phyloP scores from a whole-genome alignment of 1,284 basidiomycete genomes.

The Agroathelia rolfsii region DNA sequence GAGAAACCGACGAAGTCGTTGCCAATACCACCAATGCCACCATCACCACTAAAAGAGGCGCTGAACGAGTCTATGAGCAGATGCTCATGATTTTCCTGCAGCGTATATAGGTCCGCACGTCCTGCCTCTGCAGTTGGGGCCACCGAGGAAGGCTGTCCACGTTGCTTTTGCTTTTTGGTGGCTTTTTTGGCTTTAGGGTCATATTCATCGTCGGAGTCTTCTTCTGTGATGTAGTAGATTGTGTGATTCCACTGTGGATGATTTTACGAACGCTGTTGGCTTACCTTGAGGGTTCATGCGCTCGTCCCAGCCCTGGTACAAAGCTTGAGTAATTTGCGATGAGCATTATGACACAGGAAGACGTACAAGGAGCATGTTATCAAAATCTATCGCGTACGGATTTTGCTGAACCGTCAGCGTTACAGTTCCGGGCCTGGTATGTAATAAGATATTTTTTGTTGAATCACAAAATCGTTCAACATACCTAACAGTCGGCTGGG shows the following conservation, averaged over 20 bases:
- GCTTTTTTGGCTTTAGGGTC: slow-evolving; percentile 28
- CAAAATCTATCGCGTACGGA: slow-evolving; percentile 51
- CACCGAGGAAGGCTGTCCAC: slow-evolving; percentile 13
- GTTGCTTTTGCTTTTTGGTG: slow-evolving; percentile 24
- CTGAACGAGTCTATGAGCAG: slow-evolving; percentile 58
- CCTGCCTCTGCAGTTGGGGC: slow-evolving; percentile 28
- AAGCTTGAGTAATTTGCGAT: neutral
- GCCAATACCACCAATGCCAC: slow-evolving; percentile 23
- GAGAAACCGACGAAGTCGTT: slow-evolving; percentile 32
- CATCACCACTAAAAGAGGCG: slow-evolving; percentile 37
- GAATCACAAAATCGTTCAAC: slow-evolving; percentile 11
- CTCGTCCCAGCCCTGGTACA: slow-evolving; percentile 52
- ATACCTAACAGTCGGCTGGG: slow-evolving; percentile 53
- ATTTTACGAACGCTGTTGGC: neutral
- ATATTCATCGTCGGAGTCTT: slow-evolving; percentile 39
- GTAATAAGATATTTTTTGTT: slow-evolving; percentile 2
- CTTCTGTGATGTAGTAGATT: slow-evolving; percentile 11
- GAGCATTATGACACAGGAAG: slow-evolving; percentile 6
- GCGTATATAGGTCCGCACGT: slow-evolving; percentile 47
- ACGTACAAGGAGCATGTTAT: slow-evolving; percentile 55
- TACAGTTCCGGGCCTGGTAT: slow-evolving; percentile 43
- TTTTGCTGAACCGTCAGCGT: slow-evolving; percentile 49
- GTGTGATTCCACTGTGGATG: no score
- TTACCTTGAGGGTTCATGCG: slow-evolving; percentile 34
- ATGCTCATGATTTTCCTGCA: slow-evolving; percentile 60